Percentiles rank a stretch among this genome's conserved stretches.
Evolutionary conservation across 257 asterid genomes (phyloP).

Genomic region (Capsicum chinense): DNA sequence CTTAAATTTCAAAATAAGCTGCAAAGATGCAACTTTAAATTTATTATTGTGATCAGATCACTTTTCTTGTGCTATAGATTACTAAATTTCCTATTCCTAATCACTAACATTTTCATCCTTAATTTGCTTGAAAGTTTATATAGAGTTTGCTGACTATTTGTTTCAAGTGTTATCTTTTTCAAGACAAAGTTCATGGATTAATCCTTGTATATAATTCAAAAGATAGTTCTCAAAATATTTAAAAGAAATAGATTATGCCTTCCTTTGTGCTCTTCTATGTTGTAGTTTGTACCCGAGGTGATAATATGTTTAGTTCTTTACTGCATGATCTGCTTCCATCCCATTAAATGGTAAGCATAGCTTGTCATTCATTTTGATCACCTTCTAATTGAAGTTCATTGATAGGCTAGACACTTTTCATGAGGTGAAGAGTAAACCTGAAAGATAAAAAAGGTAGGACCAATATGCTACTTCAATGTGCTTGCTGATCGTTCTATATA

Average conservation of each 20-base stretch:
- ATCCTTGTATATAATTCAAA: background rate
- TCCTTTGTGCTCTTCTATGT: background rate
- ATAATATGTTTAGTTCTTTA: background rate
- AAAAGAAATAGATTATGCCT: background rate
- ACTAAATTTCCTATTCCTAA: background rate
- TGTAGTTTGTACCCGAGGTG: background rate
- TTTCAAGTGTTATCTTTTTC: background rate
- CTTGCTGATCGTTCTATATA: slow-evolving; percentile 70
- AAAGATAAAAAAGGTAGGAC: slow-evolving; percentile 92
- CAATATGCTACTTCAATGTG: slow-evolving; percentile 73
- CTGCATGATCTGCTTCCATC: background rate
- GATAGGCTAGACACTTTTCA: slow-evolving; percentile 64
- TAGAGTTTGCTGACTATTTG: background rate
- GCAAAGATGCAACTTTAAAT: background rate
- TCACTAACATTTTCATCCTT: background rate
- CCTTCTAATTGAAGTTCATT: slow-evolving; percentile 40
- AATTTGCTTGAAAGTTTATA: background rate
- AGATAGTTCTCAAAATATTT: too few relatives aligned
- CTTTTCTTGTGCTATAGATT: background rate
- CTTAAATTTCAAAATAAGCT: background rate
- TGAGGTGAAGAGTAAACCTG: slow-evolving; percentile 96
- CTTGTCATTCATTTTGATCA: slow-evolving; percentile 28
- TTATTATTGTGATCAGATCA: background rate
- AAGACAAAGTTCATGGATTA: slow-evolving; percentile 8
- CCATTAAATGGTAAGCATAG: background rate